A percentile compares a stretch with the other conserved stretches of the same genome.
Conservation (phyloP, 2,329 filamentous ascomycete species). For the Cordyceps pruinosa region DNA sequence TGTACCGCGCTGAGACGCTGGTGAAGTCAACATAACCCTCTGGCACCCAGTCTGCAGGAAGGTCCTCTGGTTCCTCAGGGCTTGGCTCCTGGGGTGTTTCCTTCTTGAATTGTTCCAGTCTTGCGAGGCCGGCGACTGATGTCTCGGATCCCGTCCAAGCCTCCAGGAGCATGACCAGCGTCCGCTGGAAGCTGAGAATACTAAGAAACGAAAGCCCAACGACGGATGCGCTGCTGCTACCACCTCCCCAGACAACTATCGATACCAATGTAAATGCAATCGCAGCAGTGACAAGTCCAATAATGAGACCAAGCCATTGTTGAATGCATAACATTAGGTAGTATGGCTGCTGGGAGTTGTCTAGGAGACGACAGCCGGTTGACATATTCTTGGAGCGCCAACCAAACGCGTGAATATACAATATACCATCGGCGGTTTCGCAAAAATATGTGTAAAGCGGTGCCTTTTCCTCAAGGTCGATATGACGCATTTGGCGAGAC, state of each 20-base stretch:
- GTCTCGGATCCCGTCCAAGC: slow-evolving; percentile 1
- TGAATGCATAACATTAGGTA: slow-evolving; percentile 1
- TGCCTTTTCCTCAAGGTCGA: background rate
- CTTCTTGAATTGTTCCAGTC: background rate
- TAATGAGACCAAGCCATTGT: background rate
- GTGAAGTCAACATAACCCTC: background rate
- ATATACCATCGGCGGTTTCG: background rate
- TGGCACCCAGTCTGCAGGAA: background rate
- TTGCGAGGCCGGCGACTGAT: background rate
- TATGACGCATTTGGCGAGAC: background rate
- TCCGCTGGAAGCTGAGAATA: background rate
- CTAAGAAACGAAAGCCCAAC: background rate
- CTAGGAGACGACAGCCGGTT: background rate
- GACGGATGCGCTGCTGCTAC: background rate
- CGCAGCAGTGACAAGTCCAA: background rate
- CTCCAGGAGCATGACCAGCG: background rate
- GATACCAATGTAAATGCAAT: background rate
- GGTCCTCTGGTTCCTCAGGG: background rate
- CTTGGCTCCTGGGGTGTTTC: background rate
- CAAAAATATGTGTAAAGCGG: background rate
- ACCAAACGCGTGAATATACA: background rate
- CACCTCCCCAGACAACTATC: background rate
- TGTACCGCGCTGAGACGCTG: background rate
- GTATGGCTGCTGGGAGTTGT: background rate
- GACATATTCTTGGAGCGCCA: background rate